Percentiles rank a stretch among this genome's conserved stretches.
phyloP scores from a whole-genome alignment of 164 flowering plant genomes.

The Kingdonia uniflora region DNA sequence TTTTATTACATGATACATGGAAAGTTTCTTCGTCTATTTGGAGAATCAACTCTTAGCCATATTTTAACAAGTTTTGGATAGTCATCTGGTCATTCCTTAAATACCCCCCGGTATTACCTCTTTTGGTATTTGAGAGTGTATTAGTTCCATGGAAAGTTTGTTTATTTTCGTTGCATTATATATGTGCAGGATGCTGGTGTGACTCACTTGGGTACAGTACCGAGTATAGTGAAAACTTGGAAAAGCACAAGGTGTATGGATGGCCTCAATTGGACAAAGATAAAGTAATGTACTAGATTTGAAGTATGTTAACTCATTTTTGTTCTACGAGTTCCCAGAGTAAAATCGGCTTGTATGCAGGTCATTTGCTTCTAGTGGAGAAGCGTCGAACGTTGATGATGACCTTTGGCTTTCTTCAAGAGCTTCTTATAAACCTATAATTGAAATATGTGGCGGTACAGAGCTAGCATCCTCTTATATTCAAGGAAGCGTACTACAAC shows the following conservation, averaged over 20 bases:
- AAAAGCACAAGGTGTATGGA: conserved; percentile 68
- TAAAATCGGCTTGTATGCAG: conserved; percentile 25
- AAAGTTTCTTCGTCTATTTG: no score
- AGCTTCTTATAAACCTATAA: conserved; percentile 61
- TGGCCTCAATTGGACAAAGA: conserved; percentile 83
- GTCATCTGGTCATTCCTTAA: no score
- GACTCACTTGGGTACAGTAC: conserved; percentile 78
- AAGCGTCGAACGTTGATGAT: conserved; percentile 85
- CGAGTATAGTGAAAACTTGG: conserved; percentile 93
- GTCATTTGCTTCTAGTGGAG: conserved; percentile 72
- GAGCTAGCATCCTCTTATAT: conserved; percentile 77
- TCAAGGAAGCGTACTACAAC: conserved; percentile 59
- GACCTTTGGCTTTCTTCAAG: conserved; percentile 94
- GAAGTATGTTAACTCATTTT: neutral
- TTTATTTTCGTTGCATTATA: neutral
- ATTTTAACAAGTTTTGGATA: no score
- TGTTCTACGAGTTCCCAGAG: no score
- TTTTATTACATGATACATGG: no score
- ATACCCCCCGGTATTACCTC: no score
- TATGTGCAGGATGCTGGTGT: conserved; percentile 82
- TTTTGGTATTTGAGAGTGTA: neutral
- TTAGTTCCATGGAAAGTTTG: neutral
- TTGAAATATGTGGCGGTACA: conserved; percentile 94
- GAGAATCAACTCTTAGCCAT: no score
- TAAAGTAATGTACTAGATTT: conserved; percentile 33